Evolutionary conservation across 176 grass and related monocot species (phyloP), one percentile per base, ranked within the genome.

Genomic region (Aegilops tauschii): DNA sequence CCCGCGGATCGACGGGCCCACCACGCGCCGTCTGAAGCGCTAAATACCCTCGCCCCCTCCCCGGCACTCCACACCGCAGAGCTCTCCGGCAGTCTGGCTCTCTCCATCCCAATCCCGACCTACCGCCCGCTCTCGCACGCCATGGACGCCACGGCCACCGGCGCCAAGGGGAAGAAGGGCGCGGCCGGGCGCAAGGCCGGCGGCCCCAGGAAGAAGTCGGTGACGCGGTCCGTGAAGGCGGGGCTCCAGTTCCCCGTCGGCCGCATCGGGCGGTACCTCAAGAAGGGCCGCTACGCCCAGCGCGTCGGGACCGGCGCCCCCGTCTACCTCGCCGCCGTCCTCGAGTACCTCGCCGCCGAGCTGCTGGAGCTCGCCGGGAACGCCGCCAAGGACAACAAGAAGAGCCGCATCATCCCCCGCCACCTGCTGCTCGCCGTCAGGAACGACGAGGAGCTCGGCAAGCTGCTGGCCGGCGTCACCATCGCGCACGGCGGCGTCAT

Each of bases 231-330:
- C 23, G 93, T 90, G 18, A 95, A 95, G 83, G 93, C 93, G 18
- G 90, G 90, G 5, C 93, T 95, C 28, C 93, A 95, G 88, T 95
- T 95, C 85, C 93, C 93, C 50, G 93, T 95, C 63, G 88, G 93
- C 21, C 93, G 93, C 12, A 92, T 95, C 79, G 90, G 90, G 1
- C 90, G 93, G 34, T 95, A 44, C 88, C 88, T 95, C 12, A 95
- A 95, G 90, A 90, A 90, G 42, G 93, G 93, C 17, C 93, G 93
- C 2, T 95, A 95, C 75, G 88, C 90, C 3, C 82, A 86, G 79
- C 93, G 93, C 29, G 80, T 95, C 34, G 93, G 93, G 68, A 29
- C 66, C 21, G 93, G 93, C n/a, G 93, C 93, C 27, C 93, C 93
- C 30, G 93, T 95, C 58, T 95, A 92, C 86, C 93, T 95, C 58